Percentiles rank a stretch among this genome's conserved stretches.
Evolutionary conservation across 345 rosid genomes (phyloP).

Genomic region (Microthlaspi erraticum): DNA sequence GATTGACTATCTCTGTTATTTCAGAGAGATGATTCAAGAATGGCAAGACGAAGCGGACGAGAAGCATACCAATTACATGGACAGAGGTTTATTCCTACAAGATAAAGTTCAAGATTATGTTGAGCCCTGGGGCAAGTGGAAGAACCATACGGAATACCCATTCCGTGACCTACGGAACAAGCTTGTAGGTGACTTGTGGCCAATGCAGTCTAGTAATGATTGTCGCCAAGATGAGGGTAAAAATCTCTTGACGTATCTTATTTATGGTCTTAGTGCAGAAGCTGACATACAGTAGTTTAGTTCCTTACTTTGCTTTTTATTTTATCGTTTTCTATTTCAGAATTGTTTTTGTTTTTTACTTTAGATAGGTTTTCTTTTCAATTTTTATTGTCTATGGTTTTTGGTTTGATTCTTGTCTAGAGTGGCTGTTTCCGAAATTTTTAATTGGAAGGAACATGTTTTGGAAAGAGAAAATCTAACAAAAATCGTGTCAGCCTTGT

Average conservation of each 20-base stretch:
- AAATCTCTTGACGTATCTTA: neutral
- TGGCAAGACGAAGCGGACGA: neutral
- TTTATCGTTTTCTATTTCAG: neutral
- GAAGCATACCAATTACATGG: neutral
- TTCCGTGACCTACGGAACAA: neutral
- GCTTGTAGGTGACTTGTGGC: too few species aligned
- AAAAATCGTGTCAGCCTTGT: too few species aligned
- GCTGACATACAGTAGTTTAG: neutral
- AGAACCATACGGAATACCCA: neutral
- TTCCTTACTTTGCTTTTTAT: neutral
- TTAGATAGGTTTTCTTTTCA: too few species aligned
- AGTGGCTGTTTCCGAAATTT: neutral
- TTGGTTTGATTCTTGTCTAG: neutral
- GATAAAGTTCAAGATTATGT: neutral
- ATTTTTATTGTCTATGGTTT: too few species aligned
- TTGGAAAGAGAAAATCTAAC: too few species aligned
- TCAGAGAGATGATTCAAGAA: neutral
- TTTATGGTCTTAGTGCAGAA: constrained; percentile 5
- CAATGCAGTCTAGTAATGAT: neutral
- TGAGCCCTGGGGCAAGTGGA: neutral
- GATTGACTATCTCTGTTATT: neutral
- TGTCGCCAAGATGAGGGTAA: neutral
- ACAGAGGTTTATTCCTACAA: neutral
- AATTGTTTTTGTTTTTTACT: too few species aligned
- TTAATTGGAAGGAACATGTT: too few species aligned